phyloP scores from a whole-genome alignment of 2,329 filamentous ascomycete genomes.

The Mycosphaerelloides madeirae region DNA sequence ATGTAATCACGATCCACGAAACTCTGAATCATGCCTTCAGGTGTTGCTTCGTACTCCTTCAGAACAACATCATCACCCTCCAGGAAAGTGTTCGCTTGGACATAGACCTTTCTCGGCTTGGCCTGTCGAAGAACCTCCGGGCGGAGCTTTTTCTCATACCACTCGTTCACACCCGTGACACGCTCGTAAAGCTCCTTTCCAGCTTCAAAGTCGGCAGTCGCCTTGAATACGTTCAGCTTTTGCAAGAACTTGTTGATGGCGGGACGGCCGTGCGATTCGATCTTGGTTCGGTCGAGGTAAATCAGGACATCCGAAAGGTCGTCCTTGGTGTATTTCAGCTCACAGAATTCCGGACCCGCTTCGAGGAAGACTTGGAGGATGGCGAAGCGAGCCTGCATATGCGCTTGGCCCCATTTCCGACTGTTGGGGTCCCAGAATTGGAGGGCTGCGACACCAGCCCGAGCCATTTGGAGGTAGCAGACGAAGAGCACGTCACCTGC shows the following conservation, averaged over 20 bases:
- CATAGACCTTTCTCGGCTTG: slow-evolving; percentile 84
- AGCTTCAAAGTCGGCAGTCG: slow-evolving; percentile 73
- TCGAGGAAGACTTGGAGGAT: slow-evolving; percentile 81
- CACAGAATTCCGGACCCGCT: slow-evolving; percentile 82
- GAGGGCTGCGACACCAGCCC: slow-evolving; percentile 80
- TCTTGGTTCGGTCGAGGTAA: slow-evolving; percentile 78
- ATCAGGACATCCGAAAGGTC: slow-evolving; percentile 73
- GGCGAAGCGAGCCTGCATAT: slow-evolving; percentile 58
- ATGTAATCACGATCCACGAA: slow-evolving; percentile 44
- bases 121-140: slow-evolving; percentile 71
- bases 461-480: slow-evolving; percentile 88
- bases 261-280: slow-evolving; percentile 73
- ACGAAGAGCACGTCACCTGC: slow-evolving; percentile 85
- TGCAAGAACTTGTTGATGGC: slow-evolving; percentile 84
- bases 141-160: slow-evolving; percentile 76
- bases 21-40: slow-evolving; percentile 78
- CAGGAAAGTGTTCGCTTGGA: slow-evolving; percentile 83
- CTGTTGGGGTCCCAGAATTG: slow-evolving; percentile 94
- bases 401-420: slow-evolving; percentile 77
- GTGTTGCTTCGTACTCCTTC: slow-evolving; percentile 79
- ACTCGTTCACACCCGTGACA: slow-evolving; percentile 80
- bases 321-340: slow-evolving; percentile 67
- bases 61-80: slow-evolving; percentile 63
- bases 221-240: slow-evolving; percentile 89
- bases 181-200: slow-evolving; percentile 77